These are phyloP conservation scores for Stagonosporopsis cucurbitacearum DNA, from an alignment of 2,329 filamentous ascomycete species.

Conservation along the genomic window DNA sequence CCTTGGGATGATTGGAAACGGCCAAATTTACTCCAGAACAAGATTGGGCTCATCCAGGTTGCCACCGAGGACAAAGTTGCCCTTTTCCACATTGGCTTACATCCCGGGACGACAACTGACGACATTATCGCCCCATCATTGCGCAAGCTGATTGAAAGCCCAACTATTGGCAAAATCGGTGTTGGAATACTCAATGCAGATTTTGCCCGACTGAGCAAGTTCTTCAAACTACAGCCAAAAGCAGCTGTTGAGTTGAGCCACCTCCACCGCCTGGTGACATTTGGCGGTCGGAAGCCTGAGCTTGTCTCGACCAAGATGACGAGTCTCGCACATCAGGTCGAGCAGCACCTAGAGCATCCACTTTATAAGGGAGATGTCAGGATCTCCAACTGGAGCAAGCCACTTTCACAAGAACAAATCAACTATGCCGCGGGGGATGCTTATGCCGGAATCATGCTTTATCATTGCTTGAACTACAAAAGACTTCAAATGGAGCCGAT, in stretches of 20 bases:
- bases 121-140: constrained; percentile 75
- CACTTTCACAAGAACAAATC: constrained; percentile 69
- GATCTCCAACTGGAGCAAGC: constrained; percentile 74
- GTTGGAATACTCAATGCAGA: constrained; percentile 72
- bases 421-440: constrained; percentile 82
- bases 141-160: constrained; percentile 73
- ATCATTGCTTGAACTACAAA: constrained; percentile 72
- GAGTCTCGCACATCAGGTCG: constrained; percentile 71
- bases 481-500: constrained; percentile 55
- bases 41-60: constrained; percentile 83
- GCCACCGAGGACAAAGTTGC: constrained; percentile 78
- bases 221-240: constrained; percentile 67
- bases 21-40: constrained; percentile 63
- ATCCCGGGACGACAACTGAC: constrained; percentile 48
- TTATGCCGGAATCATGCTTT: constrained; percentile 82
- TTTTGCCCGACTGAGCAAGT: constrained; percentile 69
- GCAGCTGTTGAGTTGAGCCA: constrained; percentile 84
- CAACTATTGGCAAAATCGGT: constrained; percentile 74
- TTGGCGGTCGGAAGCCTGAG: constrained; percentile 59
- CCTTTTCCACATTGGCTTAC: constrained; percentile 78
- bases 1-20: constrained; percentile 55
- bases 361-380: constrained; percentile 82
- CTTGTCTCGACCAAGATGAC: constrained; percentile 58
- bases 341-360: constrained; percentile 74
- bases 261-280: constrained; percentile 78